These are phyloP conservation scores for Misopates orontium DNA, from an alignment of 257 asterid species.

Conservation along the genomic window DNA sequence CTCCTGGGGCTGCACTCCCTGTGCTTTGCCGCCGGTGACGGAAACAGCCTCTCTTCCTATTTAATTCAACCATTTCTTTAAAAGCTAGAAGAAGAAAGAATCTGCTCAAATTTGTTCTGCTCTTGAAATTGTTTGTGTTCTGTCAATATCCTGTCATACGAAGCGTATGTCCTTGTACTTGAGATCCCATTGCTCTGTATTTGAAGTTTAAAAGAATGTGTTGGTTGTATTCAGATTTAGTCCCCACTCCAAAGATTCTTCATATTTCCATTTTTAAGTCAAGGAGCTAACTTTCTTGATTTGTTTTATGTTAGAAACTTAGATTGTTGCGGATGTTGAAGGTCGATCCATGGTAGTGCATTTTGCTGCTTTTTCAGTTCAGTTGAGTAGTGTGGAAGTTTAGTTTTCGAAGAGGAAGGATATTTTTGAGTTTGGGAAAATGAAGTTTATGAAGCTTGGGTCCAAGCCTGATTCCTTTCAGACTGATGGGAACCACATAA, in stretches of 20 bases:
- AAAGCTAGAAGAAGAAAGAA: not conserved
- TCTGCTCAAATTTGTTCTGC: slow-evolving; percentile 11
- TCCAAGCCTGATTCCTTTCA: slow-evolving; percentile 69
- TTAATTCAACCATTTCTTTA: slow-evolving; percentile 49
- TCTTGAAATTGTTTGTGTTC: slow-evolving; percentile 24
- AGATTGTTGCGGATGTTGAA: slow-evolving; percentile 29
- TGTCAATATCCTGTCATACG: slow-evolving; percentile 52
- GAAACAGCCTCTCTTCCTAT: slow-evolving; percentile 60
- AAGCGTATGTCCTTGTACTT: slow-evolving; percentile 34
- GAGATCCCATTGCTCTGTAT: slow-evolving; percentile 38
- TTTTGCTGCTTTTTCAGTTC: slow-evolving; percentile 28
- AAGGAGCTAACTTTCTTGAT: slow-evolving; percentile 38
- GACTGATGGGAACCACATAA: slow-evolving; percentile 47
- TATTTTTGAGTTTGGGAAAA: slow-evolving; percentile 37
- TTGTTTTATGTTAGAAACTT: slow-evolving; percentile 6
- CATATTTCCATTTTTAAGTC: slow-evolving; percentile 32
- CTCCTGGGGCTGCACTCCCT: slow-evolving; percentile 58
- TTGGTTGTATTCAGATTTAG: slow-evolving; percentile 45
- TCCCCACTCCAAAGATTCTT: slow-evolving; percentile 41
- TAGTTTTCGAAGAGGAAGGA: slow-evolving; percentile 22
- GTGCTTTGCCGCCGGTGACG: slow-evolving; percentile 74
- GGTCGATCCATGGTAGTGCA: slow-evolving; percentile 20
- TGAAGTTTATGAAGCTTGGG: slow-evolving; percentile 87
- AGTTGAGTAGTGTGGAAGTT: slow-evolving; percentile 32
- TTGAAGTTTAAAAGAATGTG: slow-evolving; percentile 26